Conservation (phyloP, 1,139 yeast species). For the Hyphopichia burtonii region DNA sequence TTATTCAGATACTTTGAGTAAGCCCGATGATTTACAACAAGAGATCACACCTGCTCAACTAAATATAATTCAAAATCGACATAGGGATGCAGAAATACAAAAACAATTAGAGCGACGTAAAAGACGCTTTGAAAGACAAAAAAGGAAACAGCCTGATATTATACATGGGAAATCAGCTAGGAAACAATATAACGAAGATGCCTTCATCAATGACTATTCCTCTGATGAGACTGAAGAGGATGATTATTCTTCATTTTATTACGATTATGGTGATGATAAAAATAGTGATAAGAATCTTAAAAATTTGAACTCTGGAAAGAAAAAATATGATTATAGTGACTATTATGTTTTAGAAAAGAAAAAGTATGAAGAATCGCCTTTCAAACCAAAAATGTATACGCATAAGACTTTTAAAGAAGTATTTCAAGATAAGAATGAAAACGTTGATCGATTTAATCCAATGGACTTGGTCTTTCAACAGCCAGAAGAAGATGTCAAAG, state of each 20-base stretch:
- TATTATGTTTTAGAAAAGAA: slow-evolving; percentile 41
- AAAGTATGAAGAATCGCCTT: slow-evolving; percentile 31
- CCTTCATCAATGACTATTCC: background rate
- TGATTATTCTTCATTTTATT: slow-evolving; percentile 3
- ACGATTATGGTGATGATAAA: background rate
- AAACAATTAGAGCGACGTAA: slow-evolving; percentile 3
- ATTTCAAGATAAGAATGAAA: slow-evolving; percentile 33
- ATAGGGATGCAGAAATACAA: slow-evolving; percentile 4
- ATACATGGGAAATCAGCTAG: slow-evolving; percentile 3
- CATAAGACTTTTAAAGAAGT: slow-evolving; percentile 44
- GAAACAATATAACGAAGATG: background rate
- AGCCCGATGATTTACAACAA: slow-evolving; percentile 32
- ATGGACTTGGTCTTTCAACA: slow-evolving; percentile 42
- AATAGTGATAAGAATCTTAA: background rate
- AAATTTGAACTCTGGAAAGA: background rate
- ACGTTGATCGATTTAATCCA: slow-evolving; percentile 35
- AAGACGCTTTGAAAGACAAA: background rate
- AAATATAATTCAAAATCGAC: slow-evolving; percentile 20
- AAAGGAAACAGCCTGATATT: background rate
- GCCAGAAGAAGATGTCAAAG: slow-evolving; percentile 14
- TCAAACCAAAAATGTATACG: slow-evolving; percentile 39
- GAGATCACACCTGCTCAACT: slow-evolving; percentile 40
- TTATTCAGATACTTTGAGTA: slow-evolving; percentile 8
- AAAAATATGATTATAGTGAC: slow-evolving; percentile 17
- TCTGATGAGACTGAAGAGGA: background rate